A percentile compares a stretch with the other conserved stretches of the same genome.
These are phyloP conservation scores for Aschersonia sp. DNA, from an alignment of 2,329 filamentous ascomycete species.

Conservation along the genomic window DNA sequence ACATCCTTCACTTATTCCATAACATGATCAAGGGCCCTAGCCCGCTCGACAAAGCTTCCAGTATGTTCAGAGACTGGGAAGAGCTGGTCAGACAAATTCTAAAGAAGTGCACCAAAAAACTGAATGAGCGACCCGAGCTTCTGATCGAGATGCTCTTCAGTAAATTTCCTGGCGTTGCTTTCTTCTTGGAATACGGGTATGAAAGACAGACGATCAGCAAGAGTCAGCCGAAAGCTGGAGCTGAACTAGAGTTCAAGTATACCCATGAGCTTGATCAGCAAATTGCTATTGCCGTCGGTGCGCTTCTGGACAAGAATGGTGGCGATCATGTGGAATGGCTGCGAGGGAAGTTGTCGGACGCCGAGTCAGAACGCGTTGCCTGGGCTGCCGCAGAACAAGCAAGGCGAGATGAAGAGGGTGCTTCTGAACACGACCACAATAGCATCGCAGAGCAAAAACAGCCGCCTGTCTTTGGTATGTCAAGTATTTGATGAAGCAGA, in stretches of 20 bases:
- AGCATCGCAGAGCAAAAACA: slow-evolving; percentile 12
- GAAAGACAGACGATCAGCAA: slow-evolving; percentile 64
- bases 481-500: neutral
- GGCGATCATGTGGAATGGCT: slow-evolving; percentile 69
- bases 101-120: slow-evolving; percentile 66
- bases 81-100: slow-evolving; percentile 76
- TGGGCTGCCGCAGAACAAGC: slow-evolving; percentile 64
- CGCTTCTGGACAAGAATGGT: slow-evolving; percentile 67
- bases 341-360: slow-evolving; percentile 52
- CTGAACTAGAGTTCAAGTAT: slow-evolving; percentile 70
- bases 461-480: slow-evolving; percentile 20
- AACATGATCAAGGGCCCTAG: slow-evolving; percentile 84
- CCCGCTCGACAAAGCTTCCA: slow-evolving; percentile 49
- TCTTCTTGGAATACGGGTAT: slow-evolving; percentile 81
- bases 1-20: slow-evolving; percentile 79
- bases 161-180: slow-evolving; percentile 70
- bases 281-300: slow-evolving; percentile 65
- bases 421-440: slow-evolving; percentile 14
- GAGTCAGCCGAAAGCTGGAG: slow-evolving; percentile 51
- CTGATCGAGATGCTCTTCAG: slow-evolving; percentile 90
- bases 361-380: slow-evolving; percentile 55
- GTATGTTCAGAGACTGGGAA: slow-evolving; percentile 79
- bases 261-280: slow-evolving; percentile 54
- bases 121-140: slow-evolving; percentile 72
- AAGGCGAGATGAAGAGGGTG: slow-evolving; percentile 24